These are phyloP conservation scores for Xylaria nigripes DNA, from an alignment of 495 filamentous ascomycete species.

Conservation along the genomic window DNA sequence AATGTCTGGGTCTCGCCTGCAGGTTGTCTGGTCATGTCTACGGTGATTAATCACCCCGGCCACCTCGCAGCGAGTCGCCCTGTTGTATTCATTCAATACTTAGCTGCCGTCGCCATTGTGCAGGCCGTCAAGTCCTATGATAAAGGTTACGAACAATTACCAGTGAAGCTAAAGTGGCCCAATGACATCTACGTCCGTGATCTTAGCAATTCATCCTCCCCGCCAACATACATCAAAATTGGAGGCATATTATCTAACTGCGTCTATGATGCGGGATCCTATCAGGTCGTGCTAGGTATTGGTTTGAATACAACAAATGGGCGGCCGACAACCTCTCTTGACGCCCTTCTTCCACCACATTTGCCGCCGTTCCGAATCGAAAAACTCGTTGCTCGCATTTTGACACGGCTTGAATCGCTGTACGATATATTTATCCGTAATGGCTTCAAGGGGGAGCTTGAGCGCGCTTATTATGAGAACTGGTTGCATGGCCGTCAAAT, in stretches of 20 bases:
- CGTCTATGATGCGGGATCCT: slow-evolving; percentile 64
- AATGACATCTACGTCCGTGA: slow-evolving; percentile 90
- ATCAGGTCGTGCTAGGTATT: slow-evolving; percentile 81
- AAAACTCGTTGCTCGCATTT: slow-evolving; percentile 72
- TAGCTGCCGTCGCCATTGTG: slow-evolving; percentile 83
- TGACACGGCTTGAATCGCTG: slow-evolving; percentile 69
- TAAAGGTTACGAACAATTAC: slow-evolving; percentile 54
- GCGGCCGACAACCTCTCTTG: slow-evolving; percentile 79
- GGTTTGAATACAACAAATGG: slow-evolving; percentile 84
- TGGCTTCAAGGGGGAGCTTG: slow-evolving; percentile 65
- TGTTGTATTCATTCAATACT: slow-evolving; percentile 89
- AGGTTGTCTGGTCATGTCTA: slow-evolving; percentile 79
- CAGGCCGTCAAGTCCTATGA: slow-evolving; percentile 79
- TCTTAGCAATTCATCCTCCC: slow-evolving; percentile 47
- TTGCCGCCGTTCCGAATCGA: slow-evolving; percentile 61
- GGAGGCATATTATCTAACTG: slow-evolving; percentile 92
- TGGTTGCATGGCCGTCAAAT: slow-evolving; percentile 92
- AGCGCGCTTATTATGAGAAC: slow-evolving; percentile 69
- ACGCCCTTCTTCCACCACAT: slow-evolving; percentile 52
- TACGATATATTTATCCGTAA: slow-evolving; percentile 63
- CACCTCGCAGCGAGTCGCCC: slow-evolving; percentile 63
- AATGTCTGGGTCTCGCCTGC: slow-evolving; percentile 95
- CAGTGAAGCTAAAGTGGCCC: slow-evolving; percentile 91
- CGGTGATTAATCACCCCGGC: slow-evolving; percentile 71
- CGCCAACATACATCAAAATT: slow-evolving; percentile 67